These are phyloP conservation scores for Fusarium transvaalense DNA, from an alignment of 2,329 filamentous ascomycete species.

Conservation along the genomic window DNA sequence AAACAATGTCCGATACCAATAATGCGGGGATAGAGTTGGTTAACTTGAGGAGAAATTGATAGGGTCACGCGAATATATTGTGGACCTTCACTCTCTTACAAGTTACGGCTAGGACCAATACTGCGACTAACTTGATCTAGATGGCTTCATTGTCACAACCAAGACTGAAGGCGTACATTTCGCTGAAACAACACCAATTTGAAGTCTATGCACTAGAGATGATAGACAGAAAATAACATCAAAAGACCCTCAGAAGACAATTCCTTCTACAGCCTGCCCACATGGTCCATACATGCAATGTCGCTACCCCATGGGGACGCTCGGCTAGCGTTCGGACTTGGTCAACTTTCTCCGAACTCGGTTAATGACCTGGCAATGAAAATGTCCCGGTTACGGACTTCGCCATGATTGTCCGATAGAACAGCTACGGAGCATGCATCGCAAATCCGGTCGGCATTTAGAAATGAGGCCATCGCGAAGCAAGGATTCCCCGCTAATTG, in stretches of 20 bases:
- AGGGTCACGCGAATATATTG: constrained; percentile 6
- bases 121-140: not conserved
- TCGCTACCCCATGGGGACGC: not conserved
- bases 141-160: not conserved
- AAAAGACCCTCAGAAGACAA: no score
- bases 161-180: accelerated
- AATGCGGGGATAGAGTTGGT: not conserved
- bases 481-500: not conserved
- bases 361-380: not conserved
- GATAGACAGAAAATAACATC: no score
- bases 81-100: not conserved
- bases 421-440: not conserved
- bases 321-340: constrained; percentile 3
- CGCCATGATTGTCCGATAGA: not conserved
- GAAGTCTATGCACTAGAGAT: no score
- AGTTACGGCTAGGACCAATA: not conserved
- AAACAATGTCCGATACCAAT: not conserved
- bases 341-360: not conserved
- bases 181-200: no score
- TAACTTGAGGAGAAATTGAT: not conserved
- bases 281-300: not conserved
- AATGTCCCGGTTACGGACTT: not conserved
- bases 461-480: not conserved
- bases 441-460: not conserved
- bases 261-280: no score